Conservation (phyloP, 179 eudicot species). For the Camellia oleifera region DNA sequence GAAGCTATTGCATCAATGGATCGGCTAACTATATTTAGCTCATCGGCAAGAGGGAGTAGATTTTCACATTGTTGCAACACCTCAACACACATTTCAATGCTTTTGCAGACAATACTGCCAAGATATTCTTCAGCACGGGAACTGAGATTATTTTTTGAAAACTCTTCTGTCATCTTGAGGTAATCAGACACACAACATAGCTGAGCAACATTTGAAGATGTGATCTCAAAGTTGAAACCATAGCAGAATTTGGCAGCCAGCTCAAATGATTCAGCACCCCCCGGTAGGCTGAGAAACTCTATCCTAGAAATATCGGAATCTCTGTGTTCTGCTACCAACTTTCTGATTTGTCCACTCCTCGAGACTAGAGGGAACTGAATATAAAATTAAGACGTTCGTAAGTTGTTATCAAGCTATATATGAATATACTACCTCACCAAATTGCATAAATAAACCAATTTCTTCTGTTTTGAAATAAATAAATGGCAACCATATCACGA, state of each 20-base stretch:
- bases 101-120: constrained; percentile 67
- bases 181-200: constrained; percentile 71
- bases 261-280: constrained; percentile 80
- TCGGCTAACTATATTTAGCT: constrained; percentile 54
- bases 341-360: constrained; percentile 66
- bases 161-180: constrained; percentile 75
- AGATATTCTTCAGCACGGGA: constrained; percentile 82
- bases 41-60: constrained; percentile 84
- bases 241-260: constrained; percentile 92
- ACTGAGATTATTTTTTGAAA: constrained; percentile 66
- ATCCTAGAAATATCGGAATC: constrained; percentile 52
- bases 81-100: constrained; percentile 75
- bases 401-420: neutral
- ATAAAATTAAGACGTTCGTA: constrained; percentile 3
- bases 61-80: constrained; percentile 79
- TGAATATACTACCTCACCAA: too few relatives aligned
- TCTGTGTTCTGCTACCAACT: constrained; percentile 60
- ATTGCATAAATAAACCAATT: neutral
- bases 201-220: constrained; percentile 78
- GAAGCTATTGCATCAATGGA: constrained; percentile 88
- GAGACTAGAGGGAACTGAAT: constrained; percentile 84
- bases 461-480: neutral
- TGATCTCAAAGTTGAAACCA: constrained; percentile 80
- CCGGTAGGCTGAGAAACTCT: constrained; percentile 65
- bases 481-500: neutral